Percentiles rank a stretch among this genome's conserved stretches.
Evolutionary conservation across 148 eudicot species (phyloP).

Genomic region (Drosera capensis): DNA sequence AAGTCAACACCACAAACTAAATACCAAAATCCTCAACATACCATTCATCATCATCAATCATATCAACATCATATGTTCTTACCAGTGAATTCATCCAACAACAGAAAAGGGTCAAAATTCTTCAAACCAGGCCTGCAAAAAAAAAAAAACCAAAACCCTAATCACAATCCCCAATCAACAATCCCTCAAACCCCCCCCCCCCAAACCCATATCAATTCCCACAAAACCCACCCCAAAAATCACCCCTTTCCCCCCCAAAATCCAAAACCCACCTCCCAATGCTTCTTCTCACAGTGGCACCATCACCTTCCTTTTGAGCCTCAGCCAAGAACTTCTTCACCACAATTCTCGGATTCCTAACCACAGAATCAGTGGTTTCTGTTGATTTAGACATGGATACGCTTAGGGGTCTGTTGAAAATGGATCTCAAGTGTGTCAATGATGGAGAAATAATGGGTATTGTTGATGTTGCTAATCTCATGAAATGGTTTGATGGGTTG

Average conservation of each 20-base stretch:
- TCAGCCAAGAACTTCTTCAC: slow-evolving; percentile 24
- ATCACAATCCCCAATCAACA: background rate
- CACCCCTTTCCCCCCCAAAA: no score
- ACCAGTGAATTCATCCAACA: slow-evolving; percentile 91
- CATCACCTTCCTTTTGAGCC: slow-evolving; percentile 25
- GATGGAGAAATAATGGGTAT: no score
- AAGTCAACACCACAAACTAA: background rate
- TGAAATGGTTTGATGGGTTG: no score
- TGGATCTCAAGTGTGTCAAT: no score
- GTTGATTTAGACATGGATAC: no score
- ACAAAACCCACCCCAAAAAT: background rate
- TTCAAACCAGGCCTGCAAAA: slow-evolving; percentile 63
- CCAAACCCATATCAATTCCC: background rate
- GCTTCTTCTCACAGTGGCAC: slow-evolving; percentile 32
- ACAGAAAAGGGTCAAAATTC: slow-evolving; percentile 71
- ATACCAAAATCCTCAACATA: background rate
- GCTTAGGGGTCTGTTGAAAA: no score
- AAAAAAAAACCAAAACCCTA: slow-evolving; percentile 5
- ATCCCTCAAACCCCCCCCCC: background rate
- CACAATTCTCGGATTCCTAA: slow-evolving; percentile 26
- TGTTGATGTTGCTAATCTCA: no score
- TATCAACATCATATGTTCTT: background rate
- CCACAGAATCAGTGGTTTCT: no score
- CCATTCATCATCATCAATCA: background rate
- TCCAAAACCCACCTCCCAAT: slow-evolving; percentile 21